A percentile compares a stretch with the other conserved stretches of the same genome.
These are phyloP conservation scores for Aspergillus asperescens DNA, from an alignment of 495 filamentous ascomycete genomes.

Conservation along the genomic window DNA sequence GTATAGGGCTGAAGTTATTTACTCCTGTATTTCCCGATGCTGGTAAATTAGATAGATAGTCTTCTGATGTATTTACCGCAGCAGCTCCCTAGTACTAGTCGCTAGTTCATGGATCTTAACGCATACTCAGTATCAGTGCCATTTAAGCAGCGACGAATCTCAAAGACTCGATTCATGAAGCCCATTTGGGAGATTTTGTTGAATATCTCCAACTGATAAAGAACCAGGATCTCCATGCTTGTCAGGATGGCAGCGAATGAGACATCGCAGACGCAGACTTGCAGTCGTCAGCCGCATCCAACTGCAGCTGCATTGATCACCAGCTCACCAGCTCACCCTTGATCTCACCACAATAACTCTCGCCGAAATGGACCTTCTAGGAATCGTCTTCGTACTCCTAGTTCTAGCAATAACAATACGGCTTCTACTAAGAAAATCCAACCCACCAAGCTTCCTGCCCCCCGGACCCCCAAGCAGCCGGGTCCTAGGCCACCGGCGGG, in stretches of 20 bases:
- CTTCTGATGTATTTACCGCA: too few relatives aligned
- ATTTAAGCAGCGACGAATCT: too few relatives aligned
- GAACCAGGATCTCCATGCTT: background rate
- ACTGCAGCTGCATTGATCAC: background rate
- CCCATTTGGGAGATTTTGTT: too few relatives aligned
- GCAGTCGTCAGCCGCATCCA: background rate
- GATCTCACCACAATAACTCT: background rate
- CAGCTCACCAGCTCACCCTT: too few relatives aligned
- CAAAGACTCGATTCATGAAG: too few relatives aligned
- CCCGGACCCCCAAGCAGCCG: constrained; percentile 14
- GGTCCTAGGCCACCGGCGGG: constrained; percentile 22
- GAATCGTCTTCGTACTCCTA: background rate
- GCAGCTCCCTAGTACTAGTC: too few relatives aligned
- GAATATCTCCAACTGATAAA: background rate
- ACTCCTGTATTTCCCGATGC: too few relatives aligned
- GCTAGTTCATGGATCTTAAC: too few relatives aligned
- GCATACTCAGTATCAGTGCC: too few relatives aligned
- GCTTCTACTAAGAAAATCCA: background rate
- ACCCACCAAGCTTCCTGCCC: background rate
- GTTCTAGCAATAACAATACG: background rate
- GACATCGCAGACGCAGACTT: background rate
- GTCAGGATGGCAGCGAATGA: background rate
- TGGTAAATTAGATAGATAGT: too few relatives aligned
- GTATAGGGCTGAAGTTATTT: too few relatives aligned
- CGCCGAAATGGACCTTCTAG: background rate